Base-by-base conservation (phyloP, 2,329 filamentous ascomycete genomes). In the Penicillium sp. region DNA sequence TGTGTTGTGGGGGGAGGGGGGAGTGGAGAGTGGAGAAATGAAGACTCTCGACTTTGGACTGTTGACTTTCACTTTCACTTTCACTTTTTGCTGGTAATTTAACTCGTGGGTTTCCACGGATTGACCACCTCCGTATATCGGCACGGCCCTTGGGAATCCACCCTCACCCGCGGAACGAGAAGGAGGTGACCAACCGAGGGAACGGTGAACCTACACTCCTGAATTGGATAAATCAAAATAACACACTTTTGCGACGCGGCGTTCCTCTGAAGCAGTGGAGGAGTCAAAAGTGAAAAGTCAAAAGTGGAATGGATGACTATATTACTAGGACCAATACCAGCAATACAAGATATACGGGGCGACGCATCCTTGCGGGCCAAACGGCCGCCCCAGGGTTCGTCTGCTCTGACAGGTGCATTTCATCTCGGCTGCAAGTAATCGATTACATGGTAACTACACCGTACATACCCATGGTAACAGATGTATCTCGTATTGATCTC, bases 351-450 rank as follows among this genome's bases (percentile, higher is more conserved):
- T 21, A 57, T 50, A 32, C 46, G 27, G 48, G 44, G 26, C 33
- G 33, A 21, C 17, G 7, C 37, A 58, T 52, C 49, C 44, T 52
- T 39, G 56, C 52, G 55, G 54, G 59, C 55, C 55, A 60, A 62
- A 62, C 59, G 59, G 59, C 49, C 37, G 60, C 59, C 60, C 59
- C 60, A 63, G 59, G 54, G 60, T 63, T 63, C 60, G 55, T 63
- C 49, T 23, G 27, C 41, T 48, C 51, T 60, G 54, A 59, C 58
- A 59, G 53, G 48, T 57, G 51, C 45, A 49, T 51, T 53, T 29
- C 15, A 53, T 49, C 40, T 48, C 37, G 26, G 26, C 49, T 60
- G 54, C 55, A 53, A 49, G 59, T 54, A 61, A 56, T 58, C 27
- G 17, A 42, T 43, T 46, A 44, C 40, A n/a, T n/a, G n/a, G n/a